These are phyloP conservation scores for Gentiana macrophylla DNA, from an alignment of 257 asterid species.

Conservation along the genomic window DNA sequence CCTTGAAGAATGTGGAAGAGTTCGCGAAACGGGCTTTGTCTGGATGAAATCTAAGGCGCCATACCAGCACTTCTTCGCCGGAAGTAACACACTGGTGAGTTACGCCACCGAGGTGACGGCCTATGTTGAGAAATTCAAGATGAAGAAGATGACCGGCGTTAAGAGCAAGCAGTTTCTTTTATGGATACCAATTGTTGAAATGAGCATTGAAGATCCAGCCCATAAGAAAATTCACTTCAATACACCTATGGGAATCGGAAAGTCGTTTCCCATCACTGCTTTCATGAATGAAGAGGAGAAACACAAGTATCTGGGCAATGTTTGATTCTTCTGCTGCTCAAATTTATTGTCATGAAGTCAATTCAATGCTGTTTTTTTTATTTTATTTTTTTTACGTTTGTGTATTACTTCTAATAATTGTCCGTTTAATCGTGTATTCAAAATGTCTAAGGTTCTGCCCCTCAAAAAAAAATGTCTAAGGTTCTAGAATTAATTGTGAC, in stretches of 20 bases:
- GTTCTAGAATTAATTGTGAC: no score
- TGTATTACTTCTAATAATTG: neutral
- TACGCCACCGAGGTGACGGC: constrained; percentile 80
- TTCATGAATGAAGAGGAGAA: constrained; percentile 74
- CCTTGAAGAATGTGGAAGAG: constrained; percentile 89
- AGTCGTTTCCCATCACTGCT: constrained; percentile 61
- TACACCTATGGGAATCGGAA: constrained; percentile 84
- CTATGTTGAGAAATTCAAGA: constrained; percentile 66
- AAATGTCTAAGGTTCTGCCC: no score
- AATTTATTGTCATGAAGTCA: neutral
- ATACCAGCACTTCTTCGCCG: constrained; percentile 56
- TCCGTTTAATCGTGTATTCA: no score
- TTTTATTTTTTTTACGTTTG: neutral
- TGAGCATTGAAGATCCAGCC: constrained; percentile 53
- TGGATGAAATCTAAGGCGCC: constrained; percentile 95
- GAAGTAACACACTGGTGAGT: constrained; percentile 50
- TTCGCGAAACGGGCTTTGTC: constrained; percentile 62
- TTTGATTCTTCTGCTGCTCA: neutral
- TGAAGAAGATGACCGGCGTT: constrained; percentile 90
- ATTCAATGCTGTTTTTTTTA: neutral
- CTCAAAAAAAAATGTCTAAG: no score
- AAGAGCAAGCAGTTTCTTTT: constrained; percentile 78
- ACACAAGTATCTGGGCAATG: constrained; percentile 23
- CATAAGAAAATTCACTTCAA: constrained; percentile 57
- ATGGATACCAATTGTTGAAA: constrained; percentile 91